Percentiles rank a stretch among this genome's conserved stretches.
Conservation (phyloP, 2,329 filamentous ascomycete genomes). For the Diatrype stigma region DNA sequence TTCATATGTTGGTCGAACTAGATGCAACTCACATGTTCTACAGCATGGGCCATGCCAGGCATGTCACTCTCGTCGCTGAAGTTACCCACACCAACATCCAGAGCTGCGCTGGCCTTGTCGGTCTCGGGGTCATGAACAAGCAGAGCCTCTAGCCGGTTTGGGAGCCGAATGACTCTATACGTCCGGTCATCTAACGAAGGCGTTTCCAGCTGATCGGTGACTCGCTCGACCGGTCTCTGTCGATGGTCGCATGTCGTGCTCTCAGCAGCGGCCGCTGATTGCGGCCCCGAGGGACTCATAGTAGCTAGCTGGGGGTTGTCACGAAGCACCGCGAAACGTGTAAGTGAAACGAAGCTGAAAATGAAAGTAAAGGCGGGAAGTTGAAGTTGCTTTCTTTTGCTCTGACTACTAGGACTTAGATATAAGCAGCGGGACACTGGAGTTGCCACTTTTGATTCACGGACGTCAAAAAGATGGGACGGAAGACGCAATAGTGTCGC, state of each 20-base stretch:
- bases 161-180: slow-evolving; percentile 81
- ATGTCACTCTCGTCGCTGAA: slow-evolving; percentile 90
- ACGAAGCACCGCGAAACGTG: background rate
- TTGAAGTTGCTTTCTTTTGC: background rate
- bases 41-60: slow-evolving; percentile 92
- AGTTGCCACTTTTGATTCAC: background rate
- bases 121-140: slow-evolving; percentile 92
- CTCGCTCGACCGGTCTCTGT: slow-evolving; percentile 30
- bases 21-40: slow-evolving; percentile 66
- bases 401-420: no score
- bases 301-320: slow-evolving; percentile 5
- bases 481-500: background rate
- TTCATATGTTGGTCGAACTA: background rate
- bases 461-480: background rate
- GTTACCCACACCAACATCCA: slow-evolving; percentile 94
- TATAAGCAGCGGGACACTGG: background rate
- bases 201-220: slow-evolving; percentile 28
- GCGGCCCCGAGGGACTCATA: slow-evolving; percentile 21
- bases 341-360: background rate
- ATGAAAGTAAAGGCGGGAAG: background rate
- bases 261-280: slow-evolving; percentile 18
- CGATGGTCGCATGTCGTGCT: slow-evolving; percentile 26
- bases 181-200: slow-evolving; percentile 65
- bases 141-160: slow-evolving; percentile 85
- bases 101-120: slow-evolving; percentile 91